Percentiles rank a stretch among this genome's conserved stretches.
Conservation (phyloP, 2,329 filamentous ascomycete genomes). For the Cylindrodendrum hubeiense region DNA sequence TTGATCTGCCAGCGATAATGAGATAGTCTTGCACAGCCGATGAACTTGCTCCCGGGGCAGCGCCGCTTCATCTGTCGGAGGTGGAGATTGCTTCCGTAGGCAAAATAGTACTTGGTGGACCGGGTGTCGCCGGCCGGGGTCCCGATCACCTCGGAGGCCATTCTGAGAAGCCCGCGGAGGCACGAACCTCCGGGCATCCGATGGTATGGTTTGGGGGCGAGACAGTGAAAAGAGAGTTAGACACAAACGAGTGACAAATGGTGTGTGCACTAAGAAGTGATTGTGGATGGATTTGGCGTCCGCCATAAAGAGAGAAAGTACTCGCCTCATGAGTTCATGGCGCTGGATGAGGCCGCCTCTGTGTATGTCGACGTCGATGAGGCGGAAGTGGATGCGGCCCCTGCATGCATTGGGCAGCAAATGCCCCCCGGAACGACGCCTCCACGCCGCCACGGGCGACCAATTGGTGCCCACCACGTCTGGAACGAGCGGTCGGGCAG, state of each 20-base stretch:
- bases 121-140: constrained; percentile 33
- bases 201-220: constrained; percentile 2
- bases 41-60: constrained; percentile 56
- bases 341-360: constrained; percentile 8
- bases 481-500: constrained; percentile 1
- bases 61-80: constrained; percentile 58
- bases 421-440: constrained; percentile 8
- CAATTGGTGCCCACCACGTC: constrained; percentile 34
- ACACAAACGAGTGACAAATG: constrained; percentile 5
- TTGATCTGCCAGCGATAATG: constrained; percentile 61
- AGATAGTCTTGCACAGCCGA: constrained; percentile 54
- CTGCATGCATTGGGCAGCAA: constrained; percentile 38
- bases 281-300: constrained; percentile 8
- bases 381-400: constrained; percentile 23
- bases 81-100: constrained; percentile 61
- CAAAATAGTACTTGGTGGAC: constrained; percentile 56
- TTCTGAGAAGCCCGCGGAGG: constrained; percentile 38
- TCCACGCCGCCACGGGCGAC: constrained; percentile 15
- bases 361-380: neutral
- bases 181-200: constrained; percentile 41
- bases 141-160: constrained; percentile 37
- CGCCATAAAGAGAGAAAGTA: constrained; percentile 9
- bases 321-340: constrained; percentile 11
- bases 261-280: constrained; percentile 8
- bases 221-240: constrained; percentile 1